Percentiles rank a stretch among this genome's conserved stretches.
Evolutionary conservation across 2,329 filamentous ascomycete genomes (phyloP).

Genomic region (Helotiales sp.): DNA sequence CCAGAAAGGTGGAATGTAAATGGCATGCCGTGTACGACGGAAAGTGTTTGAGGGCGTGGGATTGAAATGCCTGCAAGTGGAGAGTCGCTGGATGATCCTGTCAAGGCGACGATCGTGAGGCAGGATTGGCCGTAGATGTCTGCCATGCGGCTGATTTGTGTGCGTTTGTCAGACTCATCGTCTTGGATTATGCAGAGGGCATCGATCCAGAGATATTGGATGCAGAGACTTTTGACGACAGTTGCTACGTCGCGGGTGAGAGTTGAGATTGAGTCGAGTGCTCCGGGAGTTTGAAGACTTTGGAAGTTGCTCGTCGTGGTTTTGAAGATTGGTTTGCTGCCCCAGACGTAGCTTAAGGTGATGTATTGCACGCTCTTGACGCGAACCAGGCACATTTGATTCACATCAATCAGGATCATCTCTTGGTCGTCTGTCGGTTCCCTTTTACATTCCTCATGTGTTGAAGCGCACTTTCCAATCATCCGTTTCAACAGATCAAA

Average conservation of each 20-base stretch:
- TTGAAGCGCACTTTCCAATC: background rate
- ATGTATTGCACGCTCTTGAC: background rate
- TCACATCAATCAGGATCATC: conserved; percentile 13
- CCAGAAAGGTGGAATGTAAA: conserved; percentile 3
- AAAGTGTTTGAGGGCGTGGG: background rate
- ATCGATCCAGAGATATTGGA: conserved; percentile 3
- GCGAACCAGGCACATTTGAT: background rate
- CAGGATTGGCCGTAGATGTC: conserved; percentile 1
- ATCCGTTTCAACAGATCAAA: background rate
- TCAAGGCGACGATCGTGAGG: conserved; percentile 5
- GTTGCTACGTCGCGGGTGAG: conserved; percentile 1
- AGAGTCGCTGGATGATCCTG: conserved; percentile 2
- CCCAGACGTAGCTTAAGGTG: conserved; percentile 15
- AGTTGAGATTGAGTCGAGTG: background rate
- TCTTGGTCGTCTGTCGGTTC: background rate
- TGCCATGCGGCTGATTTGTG: conserved; percentile 6
- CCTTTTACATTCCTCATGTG: background rate
- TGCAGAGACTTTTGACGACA: background rate
- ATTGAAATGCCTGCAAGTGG: background rate
- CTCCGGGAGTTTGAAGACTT: background rate
- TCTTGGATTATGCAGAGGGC: conserved; percentile 1
- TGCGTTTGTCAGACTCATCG: background rate
- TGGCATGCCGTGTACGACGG: conserved; percentile 1
- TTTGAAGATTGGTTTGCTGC: background rate
- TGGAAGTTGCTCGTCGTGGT: background rate